Evolutionary conservation across 2,329 filamentous ascomycete species (phyloP), one percentile per base, ranked within the genome.

Genomic region (Cladosporium sp.): DNA sequence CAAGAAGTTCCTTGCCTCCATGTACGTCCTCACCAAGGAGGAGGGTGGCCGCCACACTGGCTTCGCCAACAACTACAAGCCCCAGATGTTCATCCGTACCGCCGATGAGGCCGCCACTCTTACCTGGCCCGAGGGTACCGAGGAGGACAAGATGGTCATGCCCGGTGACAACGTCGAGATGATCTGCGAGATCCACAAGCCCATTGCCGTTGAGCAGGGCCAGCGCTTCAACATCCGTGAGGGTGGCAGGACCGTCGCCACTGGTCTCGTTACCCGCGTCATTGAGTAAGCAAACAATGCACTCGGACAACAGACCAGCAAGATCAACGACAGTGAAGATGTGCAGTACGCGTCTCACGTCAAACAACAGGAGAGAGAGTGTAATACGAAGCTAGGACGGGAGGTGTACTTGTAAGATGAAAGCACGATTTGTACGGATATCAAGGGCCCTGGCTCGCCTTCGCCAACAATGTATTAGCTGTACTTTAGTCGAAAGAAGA

Each of bases 151-250:
- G 86, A 91, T 93, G 84, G 90, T 97, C 81, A 96, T 97, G 93
- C 95, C 95, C 62, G 95, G 95, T 80, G 95, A 99, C 87, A 99
- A 99, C 82, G 88, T 97, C 72, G 95, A 99, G 86, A 97, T 99
- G 93, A 84, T 95, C 71, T 91, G 93, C 79, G 88, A 90, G 75
- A 89, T 97, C 77, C 88, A 92, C 81, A 85, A 91, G 81, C 92
- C 94, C 70, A 87, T 96, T 76, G 94, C 94, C 67, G 82, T 97
- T 70, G 95, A 99, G 84, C 83, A 87, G 69, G 94, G 95, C 74
- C 92, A 97, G 85, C 92, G 95, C 75, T 95, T 99, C 88, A 99
- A 98, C 86, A 89, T 99, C 78, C 92, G 95, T 82, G 95, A 99
- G 85, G 95, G 95, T 84, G 93, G 94, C 75, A 88, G 92, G 65